phyloP scores from a whole-genome alignment of 2,329 filamentous ascomycete species.

The Colletotrichum neosansevieriae region DNA sequence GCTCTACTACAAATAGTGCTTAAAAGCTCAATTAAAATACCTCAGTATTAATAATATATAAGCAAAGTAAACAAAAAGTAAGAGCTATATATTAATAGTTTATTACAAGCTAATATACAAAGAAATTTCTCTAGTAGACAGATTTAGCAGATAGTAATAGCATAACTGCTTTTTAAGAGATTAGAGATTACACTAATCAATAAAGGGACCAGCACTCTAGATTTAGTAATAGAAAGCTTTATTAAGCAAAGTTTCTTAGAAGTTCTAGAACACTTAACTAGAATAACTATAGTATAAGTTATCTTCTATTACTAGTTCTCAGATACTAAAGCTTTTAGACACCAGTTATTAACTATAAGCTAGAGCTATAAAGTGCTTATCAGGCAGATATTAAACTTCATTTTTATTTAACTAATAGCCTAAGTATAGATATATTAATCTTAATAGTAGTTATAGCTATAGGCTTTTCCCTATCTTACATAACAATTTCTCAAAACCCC shows the following conservation, averaged over 20 bases:
- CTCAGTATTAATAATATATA: too few species aligned
- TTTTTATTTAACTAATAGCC: neutral
- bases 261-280: neutral
- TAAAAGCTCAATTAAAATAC: too few species aligned
- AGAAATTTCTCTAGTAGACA: neutral
- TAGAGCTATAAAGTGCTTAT: neutral
- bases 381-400: neutral
- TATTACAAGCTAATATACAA: neutral
- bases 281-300: neutral
- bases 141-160: neutral
- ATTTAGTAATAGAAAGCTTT: neutral
- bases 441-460: neutral
- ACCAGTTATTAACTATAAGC: neutral
- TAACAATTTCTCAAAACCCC: neutral
- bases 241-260: neutral
- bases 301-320: neutral
- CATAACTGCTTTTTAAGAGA: neutral
- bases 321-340: neutral
- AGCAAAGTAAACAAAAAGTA: neutral
- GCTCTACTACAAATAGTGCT: too few species aligned
- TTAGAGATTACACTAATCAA: neutral
- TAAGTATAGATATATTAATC: neutral
- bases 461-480: neutral
- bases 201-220: neutral
- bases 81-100: neutral